Base-by-base conservation (phyloP, 371 early-diverging fungal genomes). In the Synchytrium microbalum region DNA sequence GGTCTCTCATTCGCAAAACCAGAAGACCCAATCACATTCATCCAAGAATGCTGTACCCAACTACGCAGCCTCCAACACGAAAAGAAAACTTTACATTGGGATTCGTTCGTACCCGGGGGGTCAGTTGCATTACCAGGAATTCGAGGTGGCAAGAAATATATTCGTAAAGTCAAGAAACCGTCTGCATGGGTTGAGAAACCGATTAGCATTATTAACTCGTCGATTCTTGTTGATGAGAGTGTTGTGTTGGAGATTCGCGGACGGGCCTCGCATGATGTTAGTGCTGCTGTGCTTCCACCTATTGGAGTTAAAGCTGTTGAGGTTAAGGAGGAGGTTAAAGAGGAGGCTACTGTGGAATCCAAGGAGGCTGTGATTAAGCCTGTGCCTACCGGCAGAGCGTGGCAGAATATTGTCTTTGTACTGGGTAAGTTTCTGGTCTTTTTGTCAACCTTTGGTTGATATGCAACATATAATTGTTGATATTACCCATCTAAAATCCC, bases 401-500 rank as follows among this genome's bases (percentile, higher is more conserved):
- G 70, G 70, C 27, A 69, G 31, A 76, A 76, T 55, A 73, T 76
- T 52, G 69, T 76, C 2, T 76, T 76, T 62, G 76, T 76, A 13
- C 65, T 76, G 1, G 76, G 75, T 71, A 31, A 54, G 67, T 28
- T 5, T 8, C 8, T 25, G 8, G 56, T 5, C 56, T 24, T n/a
- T 55, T 28, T 13, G 13, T 55, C 56, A 13, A 29, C 32, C 60
- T 28, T 59, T 25, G 27, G 19, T 27, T 27, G 14, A 13, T 14
- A 57, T 14, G 38, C 25, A 33, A 13, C 24, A n/a, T 27, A 13
- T 57, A 14, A 25, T 32, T 54, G 28, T 29, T 23, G 26, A 31
- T 53, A 52, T 19, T 24, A 55, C 19, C 29, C 16, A 19, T 32
- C 3, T 16, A 55, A 54, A 26, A 62, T 32, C 10, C 19, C 32